A percentile compares a stretch with the other conserved stretches of the same genome.
These are phyloP conservation scores for Zalaria obscura DNA, from an alignment of 2,329 filamentous ascomycete species.

Conservation along the genomic window DNA sequence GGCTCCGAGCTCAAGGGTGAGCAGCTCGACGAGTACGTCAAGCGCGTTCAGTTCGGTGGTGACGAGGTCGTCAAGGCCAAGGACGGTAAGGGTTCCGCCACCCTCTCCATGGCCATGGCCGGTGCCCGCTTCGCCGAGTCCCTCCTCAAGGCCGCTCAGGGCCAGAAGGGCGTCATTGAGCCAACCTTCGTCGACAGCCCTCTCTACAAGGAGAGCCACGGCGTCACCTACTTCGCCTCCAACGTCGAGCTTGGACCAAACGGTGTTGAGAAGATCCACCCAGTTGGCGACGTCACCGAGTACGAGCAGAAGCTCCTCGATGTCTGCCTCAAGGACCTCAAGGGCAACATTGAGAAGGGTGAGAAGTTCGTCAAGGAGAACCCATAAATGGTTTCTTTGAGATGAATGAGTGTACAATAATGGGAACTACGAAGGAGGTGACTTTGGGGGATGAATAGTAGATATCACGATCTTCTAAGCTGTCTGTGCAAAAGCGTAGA, in stretches of 20 bases:
- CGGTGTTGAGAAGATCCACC: slow-evolving; percentile 87
- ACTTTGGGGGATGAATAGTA: not conserved
- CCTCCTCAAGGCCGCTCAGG: slow-evolving; percentile 80
- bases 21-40: slow-evolving; percentile 61
- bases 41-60: slow-evolving; percentile 96
- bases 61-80: slow-evolving; percentile 99
- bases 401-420: not conserved
- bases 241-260: slow-evolving; percentile 91
- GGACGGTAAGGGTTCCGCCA: slow-evolving; percentile 92
- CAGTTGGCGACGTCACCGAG: slow-evolving; percentile 70
- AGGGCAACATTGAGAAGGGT: slow-evolving; percentile 93
- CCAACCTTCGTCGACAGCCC: slow-evolving; percentile 94
- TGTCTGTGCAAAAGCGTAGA: not conserved
- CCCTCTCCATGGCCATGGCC: slow-evolving; percentile 97
- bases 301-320: slow-evolving; percentile 84
- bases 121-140: slow-evolving; percentile 77
- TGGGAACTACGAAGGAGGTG: not conserved
- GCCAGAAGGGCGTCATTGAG: slow-evolving; percentile 90
- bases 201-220: slow-evolving; percentile 87
- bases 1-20: slow-evolving; percentile 73
- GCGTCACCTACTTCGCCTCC: slow-evolving; percentile 92
- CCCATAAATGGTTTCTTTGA: slow-evolving; percentile 18
- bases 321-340: slow-evolving; percentile 68
- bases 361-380: slow-evolving; percentile 50
- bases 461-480: not conserved